A percentile compares a stretch with the other conserved stretches of the same genome.
phyloP scores from a whole-genome alignment of 2,329 filamentous ascomycete genomes.

The Leptographium wingfieldii region DNA sequence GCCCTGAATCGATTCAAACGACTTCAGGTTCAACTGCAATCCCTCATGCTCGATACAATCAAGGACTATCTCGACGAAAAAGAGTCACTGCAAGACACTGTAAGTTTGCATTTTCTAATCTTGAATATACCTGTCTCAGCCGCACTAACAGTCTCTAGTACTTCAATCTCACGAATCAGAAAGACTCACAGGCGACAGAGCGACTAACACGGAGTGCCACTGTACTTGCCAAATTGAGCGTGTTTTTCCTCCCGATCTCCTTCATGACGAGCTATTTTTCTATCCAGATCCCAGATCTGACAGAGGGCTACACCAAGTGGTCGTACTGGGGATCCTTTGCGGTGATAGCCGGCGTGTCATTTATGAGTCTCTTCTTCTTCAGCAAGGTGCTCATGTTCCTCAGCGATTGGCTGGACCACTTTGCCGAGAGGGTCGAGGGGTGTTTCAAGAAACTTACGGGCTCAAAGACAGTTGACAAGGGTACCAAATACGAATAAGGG shows the following conservation, averaged over 20 bases:
- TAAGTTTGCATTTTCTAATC: conserved; percentile 16
- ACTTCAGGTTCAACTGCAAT: conserved; percentile 43
- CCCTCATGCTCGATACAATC: conserved; percentile 50
- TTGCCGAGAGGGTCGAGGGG: background rate
- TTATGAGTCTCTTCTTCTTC: conserved; percentile 44
- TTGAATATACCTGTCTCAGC: too few relatives aligned
- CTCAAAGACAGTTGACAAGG: background rate
- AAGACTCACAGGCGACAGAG: conserved; percentile 60
- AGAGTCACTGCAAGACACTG: conserved; percentile 54
- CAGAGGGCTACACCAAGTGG: conserved; percentile 41
- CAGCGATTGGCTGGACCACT: conserved; percentile 30
- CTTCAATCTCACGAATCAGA: conserved; percentile 66
- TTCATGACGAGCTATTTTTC: conserved; percentile 67
- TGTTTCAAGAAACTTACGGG: background rate
- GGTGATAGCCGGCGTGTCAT: conserved; percentile 46
- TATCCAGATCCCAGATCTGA: conserved; percentile 46
- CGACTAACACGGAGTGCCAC: conserved; percentile 60
- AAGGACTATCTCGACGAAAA: conserved; percentile 56
- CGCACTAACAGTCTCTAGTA: conserved; percentile 34
- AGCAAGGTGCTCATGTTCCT: conserved; percentile 31
- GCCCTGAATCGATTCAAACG: conserved; percentile 46
- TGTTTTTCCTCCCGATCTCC: conserved; percentile 62
- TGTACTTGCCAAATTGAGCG: conserved; percentile 60
- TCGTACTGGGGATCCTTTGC: conserved; percentile 60
- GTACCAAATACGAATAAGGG: background rate